Conservation (phyloP, 805 yeast species). For the Ogataea wickerhamii region DNA sequence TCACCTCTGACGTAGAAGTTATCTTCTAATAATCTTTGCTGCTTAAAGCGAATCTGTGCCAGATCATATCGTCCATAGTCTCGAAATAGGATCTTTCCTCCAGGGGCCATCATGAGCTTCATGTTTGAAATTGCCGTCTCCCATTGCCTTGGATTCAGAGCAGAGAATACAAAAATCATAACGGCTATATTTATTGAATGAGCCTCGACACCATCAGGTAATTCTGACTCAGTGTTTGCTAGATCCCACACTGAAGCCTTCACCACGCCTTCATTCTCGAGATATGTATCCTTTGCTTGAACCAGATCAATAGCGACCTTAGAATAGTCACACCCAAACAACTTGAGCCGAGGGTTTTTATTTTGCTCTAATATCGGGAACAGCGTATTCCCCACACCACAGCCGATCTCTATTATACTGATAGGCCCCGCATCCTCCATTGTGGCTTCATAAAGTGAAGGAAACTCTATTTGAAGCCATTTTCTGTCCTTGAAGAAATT, state of each 20-base stretch:
- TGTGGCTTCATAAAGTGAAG: constrained; percentile 75
- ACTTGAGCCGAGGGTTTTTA: constrained; percentile 67
- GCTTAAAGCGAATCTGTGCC: constrained; percentile 92
- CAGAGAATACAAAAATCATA: constrained; percentile 94
- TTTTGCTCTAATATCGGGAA: constrained; percentile 85
- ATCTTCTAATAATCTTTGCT: constrained; percentile 80
- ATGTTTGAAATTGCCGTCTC: constrained; percentile 69
- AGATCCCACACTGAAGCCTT: constrained; percentile 94
- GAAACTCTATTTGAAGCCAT: constrained; percentile 95
- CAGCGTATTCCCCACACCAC: constrained; percentile 98
- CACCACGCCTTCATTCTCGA: constrained; percentile 48
- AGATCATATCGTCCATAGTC: constrained; percentile 96
- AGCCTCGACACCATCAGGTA: constrained; percentile 84
- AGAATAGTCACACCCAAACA: constrained; percentile 88
- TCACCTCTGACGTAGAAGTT: constrained; percentile 96
- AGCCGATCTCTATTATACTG: constrained; percentile 86
- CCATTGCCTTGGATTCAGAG: constrained; percentile 93
- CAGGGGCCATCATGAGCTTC: constrained; percentile 77
- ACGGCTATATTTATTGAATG: constrained; percentile 86
- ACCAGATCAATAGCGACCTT: constrained; percentile 88
- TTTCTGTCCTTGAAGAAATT: constrained; percentile 95
- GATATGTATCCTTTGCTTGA: constrained; percentile 56
- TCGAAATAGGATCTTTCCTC: constrained; percentile 83
- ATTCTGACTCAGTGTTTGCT: constrained; percentile 62
- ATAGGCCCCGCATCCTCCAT: constrained; percentile 65